phyloP scores from a whole-genome alignment of 768 basidiomycete species.

The Suillus discolor region DNA sequence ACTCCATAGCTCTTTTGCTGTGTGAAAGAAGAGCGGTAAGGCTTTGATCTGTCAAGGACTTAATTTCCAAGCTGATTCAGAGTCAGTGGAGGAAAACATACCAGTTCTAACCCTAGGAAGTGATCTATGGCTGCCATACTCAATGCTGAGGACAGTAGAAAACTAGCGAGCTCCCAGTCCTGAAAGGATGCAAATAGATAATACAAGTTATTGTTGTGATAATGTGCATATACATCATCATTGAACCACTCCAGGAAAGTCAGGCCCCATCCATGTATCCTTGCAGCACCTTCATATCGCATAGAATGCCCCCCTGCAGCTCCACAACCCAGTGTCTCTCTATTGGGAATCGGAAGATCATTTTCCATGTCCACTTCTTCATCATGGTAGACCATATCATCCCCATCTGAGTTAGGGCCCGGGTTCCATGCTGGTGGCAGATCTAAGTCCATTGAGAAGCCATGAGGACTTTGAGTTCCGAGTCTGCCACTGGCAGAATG shows the following conservation, averaged over 20 bases:
- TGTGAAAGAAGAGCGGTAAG: too few species aligned
- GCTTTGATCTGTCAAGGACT: slow-evolving; percentile 5
- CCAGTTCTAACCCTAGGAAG: slow-evolving; percentile 29
- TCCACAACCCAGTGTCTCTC: not conserved
- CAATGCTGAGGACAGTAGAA: slow-evolving; percentile 26
- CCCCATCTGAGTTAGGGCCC: not conserved
- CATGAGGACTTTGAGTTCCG: too few species aligned
- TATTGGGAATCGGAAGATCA: not conserved
- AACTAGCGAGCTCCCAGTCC: slow-evolving; percentile 36
- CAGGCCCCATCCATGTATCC: not conserved
- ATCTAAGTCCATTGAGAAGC: not conserved
- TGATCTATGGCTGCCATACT: slow-evolving; percentile 32
- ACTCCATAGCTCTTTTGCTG: too few species aligned
- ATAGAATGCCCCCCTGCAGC: not conserved
- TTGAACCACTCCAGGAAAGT: slow-evolving; percentile 2
- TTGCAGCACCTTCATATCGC: not conserved
- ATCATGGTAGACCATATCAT: not conserved
- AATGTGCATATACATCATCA: not conserved
- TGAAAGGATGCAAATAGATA: slow-evolving; percentile 34
- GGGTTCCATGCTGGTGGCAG: not conserved
- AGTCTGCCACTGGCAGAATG: too few species aligned
- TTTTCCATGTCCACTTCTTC: not conserved
- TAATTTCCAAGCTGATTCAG: not conserved
- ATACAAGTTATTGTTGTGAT: slow-evolving; percentile 16
- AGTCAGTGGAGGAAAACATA: slow-evolving; percentile 16